phyloP scores from a whole-genome alignment of 768 basidiomycete genomes.

The Calvatia gigantea region DNA sequence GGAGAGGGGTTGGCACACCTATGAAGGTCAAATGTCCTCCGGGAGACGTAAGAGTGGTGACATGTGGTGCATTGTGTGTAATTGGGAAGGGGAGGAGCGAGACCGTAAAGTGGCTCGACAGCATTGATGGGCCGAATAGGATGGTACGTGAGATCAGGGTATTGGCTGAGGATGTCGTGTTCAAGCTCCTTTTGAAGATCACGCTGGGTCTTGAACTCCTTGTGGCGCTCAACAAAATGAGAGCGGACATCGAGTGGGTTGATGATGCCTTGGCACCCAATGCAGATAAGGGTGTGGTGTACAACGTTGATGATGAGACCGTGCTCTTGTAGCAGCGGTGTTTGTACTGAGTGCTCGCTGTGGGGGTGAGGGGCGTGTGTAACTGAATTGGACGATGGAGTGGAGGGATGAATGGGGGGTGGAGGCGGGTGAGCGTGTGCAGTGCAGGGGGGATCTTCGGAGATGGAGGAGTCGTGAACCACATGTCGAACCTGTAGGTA shows the following conservation, averaged over 20 bases:
- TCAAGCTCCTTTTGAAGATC: neutral
- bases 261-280: constrained; percentile 1
- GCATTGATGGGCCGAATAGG: neutral
- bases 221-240: constrained; percentile 6
- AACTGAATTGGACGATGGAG: too few relatives aligned
- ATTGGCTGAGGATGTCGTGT: neutral
- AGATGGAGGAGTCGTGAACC: too few relatives aligned
- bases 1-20: neutral
- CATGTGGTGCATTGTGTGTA: neutral
- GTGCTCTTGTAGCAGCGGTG: neutral
- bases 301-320: neutral
- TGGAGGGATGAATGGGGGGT: too few relatives aligned
- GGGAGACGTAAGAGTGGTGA: neutral
- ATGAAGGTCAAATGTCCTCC: neutral
- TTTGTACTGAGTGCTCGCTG: constrained; percentile 25
- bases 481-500: too few relatives aligned
- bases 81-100: neutral
- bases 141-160: neutral
- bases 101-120: neutral
- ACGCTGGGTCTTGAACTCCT: neutral
- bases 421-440: too few relatives aligned
- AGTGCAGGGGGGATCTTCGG: too few relatives aligned
- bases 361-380: too few relatives aligned
- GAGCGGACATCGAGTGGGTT: neutral
- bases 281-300: constrained; percentile 1